phyloP scores from a whole-genome alignment of 768 basidiomycete species.

The Asterophora lycoperdoides region DNA sequence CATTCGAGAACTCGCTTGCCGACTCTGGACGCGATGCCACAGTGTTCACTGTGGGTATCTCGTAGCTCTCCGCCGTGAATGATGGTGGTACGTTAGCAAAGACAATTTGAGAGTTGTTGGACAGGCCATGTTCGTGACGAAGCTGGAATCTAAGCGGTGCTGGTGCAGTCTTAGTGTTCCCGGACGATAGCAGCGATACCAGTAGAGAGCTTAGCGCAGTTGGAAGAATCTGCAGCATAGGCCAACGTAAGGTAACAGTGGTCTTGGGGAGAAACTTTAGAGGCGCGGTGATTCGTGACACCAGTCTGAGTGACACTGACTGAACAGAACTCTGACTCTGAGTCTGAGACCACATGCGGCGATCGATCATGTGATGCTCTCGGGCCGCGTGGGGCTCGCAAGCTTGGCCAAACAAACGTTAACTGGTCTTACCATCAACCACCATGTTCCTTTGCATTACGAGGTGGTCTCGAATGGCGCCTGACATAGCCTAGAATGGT shows the following conservation, averaged over 20 bases:
- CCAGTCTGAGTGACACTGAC: neutral
- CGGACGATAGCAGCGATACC: conserved; percentile 37
- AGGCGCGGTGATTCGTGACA: neutral
- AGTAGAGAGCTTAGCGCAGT: conserved; percentile 38
- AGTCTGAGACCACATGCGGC: too few relatives aligned
- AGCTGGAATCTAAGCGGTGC: conserved; percentile 52
- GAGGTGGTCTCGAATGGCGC: too few relatives aligned
- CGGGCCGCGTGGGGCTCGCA: neutral
- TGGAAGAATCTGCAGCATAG: conserved; percentile 37
- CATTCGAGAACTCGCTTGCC: conserved; percentile 30
- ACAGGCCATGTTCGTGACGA: conserved; percentile 60
- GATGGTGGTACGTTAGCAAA: conserved; percentile 49
- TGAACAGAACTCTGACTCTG: too few relatives aligned
- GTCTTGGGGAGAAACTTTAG: neutral
- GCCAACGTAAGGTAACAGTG: neutral
- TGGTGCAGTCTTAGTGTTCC: conserved; percentile 23
- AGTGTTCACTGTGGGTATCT: conserved; percentile 36
- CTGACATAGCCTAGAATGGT: neutral
- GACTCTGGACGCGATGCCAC: conserved; percentile 47
- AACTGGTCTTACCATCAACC: too few relatives aligned
- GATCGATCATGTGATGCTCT: neutral
- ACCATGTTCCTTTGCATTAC: too few relatives aligned
- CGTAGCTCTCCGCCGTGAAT: conserved; percentile 33
- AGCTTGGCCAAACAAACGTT: neutral
- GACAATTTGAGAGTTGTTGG: conserved; percentile 49